Base-by-base conservation (phyloP, 257 asterid species). In the Euphrasia confusa region DNA sequence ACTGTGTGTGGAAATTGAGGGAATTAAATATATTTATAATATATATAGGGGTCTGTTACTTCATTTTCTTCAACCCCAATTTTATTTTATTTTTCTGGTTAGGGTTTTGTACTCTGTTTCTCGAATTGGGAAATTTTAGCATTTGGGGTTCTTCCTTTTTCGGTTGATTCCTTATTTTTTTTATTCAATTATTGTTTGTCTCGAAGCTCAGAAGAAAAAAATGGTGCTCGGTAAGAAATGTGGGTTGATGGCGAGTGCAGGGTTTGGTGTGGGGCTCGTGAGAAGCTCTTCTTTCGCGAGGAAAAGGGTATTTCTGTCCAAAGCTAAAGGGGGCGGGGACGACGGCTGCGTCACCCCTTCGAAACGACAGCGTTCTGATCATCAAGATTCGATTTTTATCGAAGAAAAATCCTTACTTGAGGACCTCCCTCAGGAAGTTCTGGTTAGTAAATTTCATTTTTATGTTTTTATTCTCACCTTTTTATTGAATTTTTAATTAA, bases 261-360 rank as follows among this genome's bases (percentile, higher is more conserved):
- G 62, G 62, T 81, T 61, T 12, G 88, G 81, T 40, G 37, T 72
- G 58, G 83, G 79, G 27, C 53, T 86, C 7, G 84, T 73, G 71
- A 80, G 88, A 52, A 83, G 83, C 61, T 72, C 78, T 0, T 85
- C 95, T 1, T 86, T 81, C 69, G 95, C 91, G 70, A 66, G 95
- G 37, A 86, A 86, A 56, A 68, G 95, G 66, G 76, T 86, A 40
- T 71, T 74, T 59, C 65, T 81, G 27, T 53, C 77, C 0, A 77
- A 58, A 2, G n/a, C 61, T 24, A 66, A 69, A 71, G 78, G 69
- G 5, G 61, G 67, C 40, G 73, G 54, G 35, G 68, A 48, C 24
- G 69, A 59, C n/a, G 69, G 75, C 42, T 61, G 32, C 24, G 9
- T 45, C 4, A 17, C 74, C 0, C 76, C 83, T 52, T 67, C 58